Base-by-base conservation (phyloP, 768 basidiomycete species). In the Rickenella mellea region DNA sequence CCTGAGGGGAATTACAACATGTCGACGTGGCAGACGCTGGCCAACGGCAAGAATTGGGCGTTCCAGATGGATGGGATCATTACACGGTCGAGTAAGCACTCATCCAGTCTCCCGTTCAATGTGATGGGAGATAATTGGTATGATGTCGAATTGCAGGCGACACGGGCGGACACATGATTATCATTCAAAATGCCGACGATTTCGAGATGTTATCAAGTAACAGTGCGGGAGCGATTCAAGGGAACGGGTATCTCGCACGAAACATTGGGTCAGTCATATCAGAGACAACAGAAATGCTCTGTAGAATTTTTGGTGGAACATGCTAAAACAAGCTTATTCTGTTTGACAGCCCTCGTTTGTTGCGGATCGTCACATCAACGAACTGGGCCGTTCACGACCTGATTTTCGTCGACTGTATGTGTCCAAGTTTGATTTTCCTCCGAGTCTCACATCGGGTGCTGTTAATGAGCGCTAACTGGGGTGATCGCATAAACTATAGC, bases 171-270 rank as follows among this genome's bases (percentile, higher is more conserved):
- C 54, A 60, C 44, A 60, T 60, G 59, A 56, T 60, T 31, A 48
- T 50, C 27, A 51, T 60, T 17, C 29, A 53, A 26, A 57, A 58
- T 32, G 57, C 59, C 17, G 49, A 54, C 37, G 57, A 60, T 45
- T 58, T 60, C 40, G 59, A 60, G 40, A 51, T 60, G 41, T 60
- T 48, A 37, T 57, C 55, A 22, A 51, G 52, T 29, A 60, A 52
- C 40, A 55, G 54, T 32, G 50, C 51, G 1, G 59, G 59, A 2
- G 59, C 49, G 11, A 55, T 60, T 33, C 59, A 60, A 40, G 57
- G 59, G 7, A 44, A 47, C 36, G 59, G 59, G 8, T 60, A 57
- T 45, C 55, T 53, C 24, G 51, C 48, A 39, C 51, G 57, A 19
- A 58, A 58, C 32, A 52, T 52, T 14, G 59, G 59, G 57, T 58